A percentile compares a stretch with the other conserved stretches of the same genome.
phyloP scores from a whole-genome alignment of 352 stramenopile species.

The Phytopythium helicoides region DNA sequence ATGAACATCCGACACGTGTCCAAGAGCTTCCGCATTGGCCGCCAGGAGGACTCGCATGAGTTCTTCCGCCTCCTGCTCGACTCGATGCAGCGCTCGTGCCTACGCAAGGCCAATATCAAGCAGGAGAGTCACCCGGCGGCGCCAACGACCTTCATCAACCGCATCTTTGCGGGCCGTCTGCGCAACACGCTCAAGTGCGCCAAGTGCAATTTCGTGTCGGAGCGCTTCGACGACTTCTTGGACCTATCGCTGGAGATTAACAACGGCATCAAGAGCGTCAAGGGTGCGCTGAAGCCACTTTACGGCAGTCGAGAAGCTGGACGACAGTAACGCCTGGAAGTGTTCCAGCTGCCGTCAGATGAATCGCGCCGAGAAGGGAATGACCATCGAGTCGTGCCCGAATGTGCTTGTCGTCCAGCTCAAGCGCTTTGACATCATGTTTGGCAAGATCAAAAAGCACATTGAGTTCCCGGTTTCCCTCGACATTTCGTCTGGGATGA shows the following conservation, averaged over 20 bases:
- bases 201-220: constrained; percentile 78
- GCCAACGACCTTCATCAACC: constrained; percentile 78
- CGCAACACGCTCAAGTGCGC: constrained; percentile 84
- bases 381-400: constrained; percentile 76
- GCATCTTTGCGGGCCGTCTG: constrained; percentile 83
- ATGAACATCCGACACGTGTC: constrained; percentile 85
- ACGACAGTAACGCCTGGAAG: constrained; percentile 85
- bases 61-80: constrained; percentile 90
- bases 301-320: constrained; percentile 78
- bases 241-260: constrained; percentile 89
- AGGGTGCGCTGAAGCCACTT: constrained; percentile 80
- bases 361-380: constrained; percentile 76
- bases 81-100: constrained; percentile 76
- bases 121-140: constrained; percentile 53
- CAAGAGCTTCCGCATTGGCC: constrained; percentile 84
- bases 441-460: constrained; percentile 88
- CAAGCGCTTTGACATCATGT: constrained; percentile 88
- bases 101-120: constrained; percentile 73
- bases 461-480: constrained; percentile 74
- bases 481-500: constrained; percentile 61
- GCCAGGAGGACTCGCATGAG: constrained; percentile 91
- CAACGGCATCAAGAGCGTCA: constrained; percentile 68
- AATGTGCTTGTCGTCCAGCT: constrained; percentile 90
- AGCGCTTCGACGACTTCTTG: constrained; percentile 84
- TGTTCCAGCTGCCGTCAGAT: constrained; percentile 78